Evolutionary conservation across 192 early-diverging fungal species (phyloP).

Genomic region (Neocallimastix lanati): DNA sequence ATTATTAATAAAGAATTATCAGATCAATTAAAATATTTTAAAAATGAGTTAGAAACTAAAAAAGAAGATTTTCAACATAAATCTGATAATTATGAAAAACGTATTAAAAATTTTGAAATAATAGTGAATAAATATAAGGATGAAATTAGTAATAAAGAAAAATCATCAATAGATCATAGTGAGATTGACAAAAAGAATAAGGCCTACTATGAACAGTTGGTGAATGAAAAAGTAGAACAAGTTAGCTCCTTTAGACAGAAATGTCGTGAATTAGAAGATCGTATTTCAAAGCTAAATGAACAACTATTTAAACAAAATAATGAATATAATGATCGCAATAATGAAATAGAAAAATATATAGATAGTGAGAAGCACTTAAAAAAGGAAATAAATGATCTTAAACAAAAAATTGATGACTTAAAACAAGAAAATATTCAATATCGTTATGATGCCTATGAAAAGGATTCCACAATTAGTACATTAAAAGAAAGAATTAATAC

Average conservation of each 20-base stretch:
- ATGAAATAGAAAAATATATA: neutral
- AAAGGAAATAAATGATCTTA: neutral
- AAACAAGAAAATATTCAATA: neutral
- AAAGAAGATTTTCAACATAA: neutral
- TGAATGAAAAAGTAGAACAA: neutral
- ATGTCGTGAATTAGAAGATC: neutral
- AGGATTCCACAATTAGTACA: neutral
- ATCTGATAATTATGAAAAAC: neutral
- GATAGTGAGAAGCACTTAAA: neutral
- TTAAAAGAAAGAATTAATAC: neutral
- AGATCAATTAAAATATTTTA: neutral
- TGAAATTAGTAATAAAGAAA: neutral
- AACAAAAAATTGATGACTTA: neutral
- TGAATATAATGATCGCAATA: neutral
- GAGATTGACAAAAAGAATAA: neutral
- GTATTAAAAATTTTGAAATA: neutral
- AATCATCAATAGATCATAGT: neutral
- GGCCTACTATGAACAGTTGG: neutral
- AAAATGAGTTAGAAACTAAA: neutral
- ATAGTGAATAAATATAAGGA: neutral
- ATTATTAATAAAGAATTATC: neutral
- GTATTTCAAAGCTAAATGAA: neutral
- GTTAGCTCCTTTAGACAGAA: neutral
- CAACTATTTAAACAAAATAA: neutral
- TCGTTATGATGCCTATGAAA: neutral